A percentile compares a stretch with the other conserved stretches of the same genome.
Evolutionary conservation across 2,329 filamentous ascomycete genomes (phyloP).

Genomic region (Xylariaceae sp.): DNA sequence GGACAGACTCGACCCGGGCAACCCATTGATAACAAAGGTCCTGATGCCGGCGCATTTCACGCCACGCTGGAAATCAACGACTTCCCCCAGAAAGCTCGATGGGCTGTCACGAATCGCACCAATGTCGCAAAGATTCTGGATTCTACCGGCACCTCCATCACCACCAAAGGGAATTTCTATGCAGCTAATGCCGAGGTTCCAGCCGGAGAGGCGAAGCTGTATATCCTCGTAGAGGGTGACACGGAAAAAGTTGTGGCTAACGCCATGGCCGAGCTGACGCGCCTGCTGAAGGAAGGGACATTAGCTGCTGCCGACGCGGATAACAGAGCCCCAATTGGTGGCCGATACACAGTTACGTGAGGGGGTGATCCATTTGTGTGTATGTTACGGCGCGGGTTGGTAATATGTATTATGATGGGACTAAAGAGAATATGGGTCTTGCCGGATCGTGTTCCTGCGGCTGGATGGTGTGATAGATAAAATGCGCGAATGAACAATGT

Average conservation of each 20-base stretch:
- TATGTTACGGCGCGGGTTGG: no score
- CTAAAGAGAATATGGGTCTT: no score
- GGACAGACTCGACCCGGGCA: conserved; percentile 88
- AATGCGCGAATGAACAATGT: no score
- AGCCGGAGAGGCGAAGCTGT: conserved; percentile 82
- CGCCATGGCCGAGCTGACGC: conserved; percentile 85
- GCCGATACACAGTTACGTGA: conserved; percentile 82
- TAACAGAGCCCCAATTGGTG: conserved; percentile 70
- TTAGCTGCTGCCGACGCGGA: conserved; percentile 86
- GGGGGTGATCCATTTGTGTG: no score
- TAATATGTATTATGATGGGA: no score
- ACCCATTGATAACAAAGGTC: conserved; percentile 96
- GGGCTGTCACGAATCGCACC: conserved; percentile 97
- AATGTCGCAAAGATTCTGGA: conserved; percentile 98
- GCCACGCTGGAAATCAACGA: conserved; percentile 98
- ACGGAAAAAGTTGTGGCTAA: conserved; percentile 88
- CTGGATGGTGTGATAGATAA: no score
- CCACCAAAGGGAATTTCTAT: conserved; percentile 93
- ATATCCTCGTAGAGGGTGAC: conserved; percentile 96
- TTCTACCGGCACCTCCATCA: conserved; percentile 90
- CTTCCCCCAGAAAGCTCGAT: conserved; percentile 96
- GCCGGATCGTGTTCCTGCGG: no score
- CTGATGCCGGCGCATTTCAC: conserved; percentile 94
- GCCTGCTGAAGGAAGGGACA: conserved; percentile 84
- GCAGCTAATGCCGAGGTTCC: conserved; percentile 74